phyloP scores from a whole-genome alignment of 1,284 basidiomycete genomes.

The Abortiporus biennis region DNA sequence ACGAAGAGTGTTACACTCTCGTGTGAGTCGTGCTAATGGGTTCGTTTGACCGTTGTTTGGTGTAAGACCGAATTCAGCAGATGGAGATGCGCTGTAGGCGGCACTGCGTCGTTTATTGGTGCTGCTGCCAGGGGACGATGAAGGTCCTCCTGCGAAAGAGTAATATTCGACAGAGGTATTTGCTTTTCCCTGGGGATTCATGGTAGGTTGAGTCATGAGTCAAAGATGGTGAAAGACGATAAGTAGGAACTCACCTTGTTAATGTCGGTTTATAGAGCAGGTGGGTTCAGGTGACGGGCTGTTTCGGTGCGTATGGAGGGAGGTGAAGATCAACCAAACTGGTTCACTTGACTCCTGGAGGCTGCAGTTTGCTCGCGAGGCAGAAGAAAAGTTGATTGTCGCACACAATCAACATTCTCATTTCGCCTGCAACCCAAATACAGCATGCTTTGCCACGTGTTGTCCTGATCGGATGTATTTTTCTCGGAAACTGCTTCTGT shows the following conservation, averaged over 20 bases:
- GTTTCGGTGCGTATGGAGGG: neutral
- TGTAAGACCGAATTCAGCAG: slow-evolving; percentile 9
- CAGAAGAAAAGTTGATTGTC: no score
- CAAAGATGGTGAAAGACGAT: slow-evolving; percentile 25
- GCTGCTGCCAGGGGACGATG: neutral
- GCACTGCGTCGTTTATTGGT: slow-evolving; percentile 16
- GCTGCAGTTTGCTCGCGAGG: neutral
- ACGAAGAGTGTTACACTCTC: slow-evolving; percentile 39
- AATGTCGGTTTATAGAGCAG: no score
- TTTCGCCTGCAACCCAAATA: no score
- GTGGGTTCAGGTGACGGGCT: slow-evolving; percentile 1
- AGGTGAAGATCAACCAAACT: slow-evolving; percentile 7
- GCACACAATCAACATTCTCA: no score
- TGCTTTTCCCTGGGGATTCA: slow-evolving; percentile 53
- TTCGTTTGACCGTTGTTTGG: slow-evolving; percentile 25
- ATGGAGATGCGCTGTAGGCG: slow-evolving; percentile 3
- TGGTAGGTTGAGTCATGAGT: slow-evolving; percentile 23
- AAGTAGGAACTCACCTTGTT: no score
- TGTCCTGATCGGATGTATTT: no score
- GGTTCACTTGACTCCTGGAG: neutral
- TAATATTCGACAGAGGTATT: slow-evolving; percentile 58
- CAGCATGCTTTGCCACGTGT: no score
- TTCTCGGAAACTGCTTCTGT: no score
- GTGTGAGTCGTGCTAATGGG: slow-evolving; percentile 31
- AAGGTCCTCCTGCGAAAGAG: slow-evolving; percentile 20